Evolutionary conservation across 345 rosid species (phyloP), one percentile per base, ranked within the genome.

Genomic region (Kernera saxatilis): DNA sequence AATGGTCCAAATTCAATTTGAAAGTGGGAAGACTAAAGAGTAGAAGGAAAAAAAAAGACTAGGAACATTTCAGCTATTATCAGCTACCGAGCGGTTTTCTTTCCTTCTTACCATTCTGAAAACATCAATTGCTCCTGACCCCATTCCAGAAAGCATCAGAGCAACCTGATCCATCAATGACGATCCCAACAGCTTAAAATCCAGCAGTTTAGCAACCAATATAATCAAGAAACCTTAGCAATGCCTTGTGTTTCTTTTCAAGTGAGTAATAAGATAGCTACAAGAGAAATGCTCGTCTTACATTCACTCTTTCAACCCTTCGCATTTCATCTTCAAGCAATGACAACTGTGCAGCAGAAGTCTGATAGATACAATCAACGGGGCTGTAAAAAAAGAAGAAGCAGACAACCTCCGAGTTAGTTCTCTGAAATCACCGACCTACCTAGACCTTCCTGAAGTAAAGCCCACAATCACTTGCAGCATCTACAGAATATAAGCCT

Each of bases 281-380:
- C 23, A 57, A 26, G 78, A 17, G 11, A 27, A 36, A 50, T 27
- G 29, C 3, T 39, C 1, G 4, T 57, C 89, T 82, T 81, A 93
- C 98, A 79, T 89, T 91, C n/a, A 93, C 88, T 86, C 97, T 93
- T 81, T 93, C 97, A 35, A 88, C 96, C 61, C 91, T 64, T 36
- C 98, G 90, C 97, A 93, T 93, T 75, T 93, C 97, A 63, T 93
- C 96, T 83, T 93, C 99, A 37, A 93, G 97, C 82, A 93, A 77
- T 46, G 99, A 91, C 51, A 93, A 80, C 66, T 89, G 95, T 36
- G 96, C 88, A 14, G 96, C 99, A 73, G 97, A 89, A 35, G 84
- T 91, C 96, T 95, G 82, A 62, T 93, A 88, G 70, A 93, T 93
- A 80, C 98, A 93, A 81, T 93, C 96, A 78, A 93, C 98, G 12